phyloP scores from a whole-genome alignment of 352 stramenopile genomes.

The Globisporangium barbulae region DNA sequence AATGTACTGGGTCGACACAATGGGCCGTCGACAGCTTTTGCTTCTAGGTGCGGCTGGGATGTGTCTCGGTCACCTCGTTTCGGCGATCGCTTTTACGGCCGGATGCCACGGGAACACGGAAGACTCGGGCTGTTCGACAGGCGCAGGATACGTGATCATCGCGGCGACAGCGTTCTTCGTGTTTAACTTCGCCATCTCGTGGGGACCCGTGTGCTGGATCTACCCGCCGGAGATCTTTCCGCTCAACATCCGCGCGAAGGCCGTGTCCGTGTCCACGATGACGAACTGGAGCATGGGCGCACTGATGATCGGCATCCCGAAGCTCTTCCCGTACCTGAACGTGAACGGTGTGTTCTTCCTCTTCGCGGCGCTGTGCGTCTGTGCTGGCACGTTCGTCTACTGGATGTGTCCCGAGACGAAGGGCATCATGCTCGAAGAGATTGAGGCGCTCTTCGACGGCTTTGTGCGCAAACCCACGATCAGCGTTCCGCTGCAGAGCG shows the following conservation, averaged over 20 bases:
- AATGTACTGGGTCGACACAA: constrained; percentile 37
- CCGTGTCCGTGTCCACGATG: constrained; percentile 35
- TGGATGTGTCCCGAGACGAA: constrained; percentile 41
- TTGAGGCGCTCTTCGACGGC: constrained; percentile 31
- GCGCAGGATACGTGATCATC: constrained; percentile 35
- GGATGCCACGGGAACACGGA: constrained; percentile 30
- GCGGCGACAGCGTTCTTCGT: constrained; percentile 34
- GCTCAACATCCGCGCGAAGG: constrained; percentile 38
- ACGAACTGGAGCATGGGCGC: constrained; percentile 33
- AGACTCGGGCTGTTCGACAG: constrained; percentile 18
- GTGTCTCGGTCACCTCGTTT: constrained; percentile 35
- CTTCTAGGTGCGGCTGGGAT: constrained; percentile 42
- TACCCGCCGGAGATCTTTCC: constrained; percentile 62
- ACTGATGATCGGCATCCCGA: constrained; percentile 39
- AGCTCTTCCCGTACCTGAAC: constrained; percentile 46
- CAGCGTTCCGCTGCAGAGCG: not conserved
- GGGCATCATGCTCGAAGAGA: constrained; percentile 36
- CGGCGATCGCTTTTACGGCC: constrained; percentile 31
- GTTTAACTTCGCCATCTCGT: constrained; percentile 55
- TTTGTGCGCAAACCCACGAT: constrained; percentile 5
- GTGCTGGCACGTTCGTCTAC: constrained; percentile 32
- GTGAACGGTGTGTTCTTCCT: constrained; percentile 54
- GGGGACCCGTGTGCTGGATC: constrained; percentile 56
- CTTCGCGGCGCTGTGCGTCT: constrained; percentile 36
- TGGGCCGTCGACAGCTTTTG: constrained; percentile 33